phyloP scores from a whole-genome alignment of 768 basidiomycete species.

The Amyloporia xantha region DNA sequence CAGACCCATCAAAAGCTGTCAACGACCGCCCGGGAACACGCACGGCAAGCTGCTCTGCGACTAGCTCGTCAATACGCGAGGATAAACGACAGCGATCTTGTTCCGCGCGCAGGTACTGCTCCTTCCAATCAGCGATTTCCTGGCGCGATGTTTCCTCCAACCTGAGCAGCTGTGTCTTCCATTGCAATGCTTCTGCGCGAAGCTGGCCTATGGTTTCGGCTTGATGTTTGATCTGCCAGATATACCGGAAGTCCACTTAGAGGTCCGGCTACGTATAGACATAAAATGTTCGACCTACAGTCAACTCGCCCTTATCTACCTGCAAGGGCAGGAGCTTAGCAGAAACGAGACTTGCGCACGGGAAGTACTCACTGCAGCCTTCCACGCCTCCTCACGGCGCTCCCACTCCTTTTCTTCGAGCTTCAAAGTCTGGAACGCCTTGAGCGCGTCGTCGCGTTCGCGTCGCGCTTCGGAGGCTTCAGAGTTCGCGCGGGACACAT shows the following conservation, averaged over 20 bases:
- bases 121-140: slow-evolving; percentile 68
- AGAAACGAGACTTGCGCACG: not conserved
- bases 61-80: slow-evolving; percentile 51
- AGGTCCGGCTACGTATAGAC: not conserved
- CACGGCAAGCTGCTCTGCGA: slow-evolving; percentile 34
- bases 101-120: slow-evolving; percentile 70
- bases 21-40: slow-evolving; percentile 15
- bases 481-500: slow-evolving; percentile 41
- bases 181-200: slow-evolving; percentile 58
- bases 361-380: slow-evolving; percentile 35
- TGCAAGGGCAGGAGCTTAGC: slow-evolving; percentile 22
- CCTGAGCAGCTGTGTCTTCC: slow-evolving; percentile 60
- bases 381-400: slow-evolving; percentile 32
- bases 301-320: slow-evolving; percentile 51
- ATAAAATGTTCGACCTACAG: slow-evolving; percentile 30
- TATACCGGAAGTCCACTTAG: not conserved
- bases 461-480: slow-evolving; percentile 42
- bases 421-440: slow-evolving; percentile 37
- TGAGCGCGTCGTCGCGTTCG: slow-evolving; percentile 45
- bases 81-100: slow-evolving; percentile 56
- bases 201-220: slow-evolving; percentile 54
- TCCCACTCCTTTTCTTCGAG: slow-evolving; percentile 45
- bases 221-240: slow-evolving; percentile 52
- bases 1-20: not conserved
- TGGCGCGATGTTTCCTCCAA: slow-evolving; percentile 39